Conservation (phyloP, 768 basidiomycete species). For the Ephemerocybe angulata region DNA sequence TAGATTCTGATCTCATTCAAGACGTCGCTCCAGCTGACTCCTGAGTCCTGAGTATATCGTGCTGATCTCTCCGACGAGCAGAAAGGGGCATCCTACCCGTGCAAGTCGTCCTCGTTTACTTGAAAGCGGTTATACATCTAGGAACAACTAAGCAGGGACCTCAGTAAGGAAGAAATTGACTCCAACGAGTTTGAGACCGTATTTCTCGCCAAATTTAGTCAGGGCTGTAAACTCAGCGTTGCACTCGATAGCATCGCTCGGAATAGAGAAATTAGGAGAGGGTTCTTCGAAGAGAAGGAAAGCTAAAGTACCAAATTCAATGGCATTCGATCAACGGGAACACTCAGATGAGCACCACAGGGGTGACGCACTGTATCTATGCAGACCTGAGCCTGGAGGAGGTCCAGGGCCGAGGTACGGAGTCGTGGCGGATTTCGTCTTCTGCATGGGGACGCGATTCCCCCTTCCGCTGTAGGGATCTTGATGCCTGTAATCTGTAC, state of each 20-base stretch:
- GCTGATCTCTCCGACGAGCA: too few species aligned
- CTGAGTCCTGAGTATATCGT: too few species aligned
- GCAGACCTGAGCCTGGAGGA: constrained; percentile 47
- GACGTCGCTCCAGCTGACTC: too few species aligned
- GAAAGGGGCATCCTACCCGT: not conserved
- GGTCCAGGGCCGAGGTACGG: constrained; percentile 58
- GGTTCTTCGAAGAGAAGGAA: constrained; percentile 66
- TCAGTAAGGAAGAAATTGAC: constrained; percentile 48
- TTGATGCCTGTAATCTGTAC: constrained; percentile 35
- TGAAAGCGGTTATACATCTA: too few species aligned
- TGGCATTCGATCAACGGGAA: not conserved
- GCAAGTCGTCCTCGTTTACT: not conserved
- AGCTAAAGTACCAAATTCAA: not conserved
- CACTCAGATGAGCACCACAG: not conserved
- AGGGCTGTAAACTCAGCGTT: constrained; percentile 51
- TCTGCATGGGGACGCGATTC: constrained; percentile 34
- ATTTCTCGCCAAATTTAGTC: constrained; percentile 45
- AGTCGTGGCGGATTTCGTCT: constrained; percentile 45
- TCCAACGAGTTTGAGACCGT: constrained; percentile 55
- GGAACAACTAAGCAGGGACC: too few species aligned
- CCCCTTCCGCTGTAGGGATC: constrained; percentile 26
- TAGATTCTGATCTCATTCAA: too few species aligned
- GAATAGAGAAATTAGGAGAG: constrained; percentile 34
- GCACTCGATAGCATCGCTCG: constrained; percentile 42
- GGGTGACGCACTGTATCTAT: constrained; percentile 51